Evolutionary conservation across 257 asterid genomes (phyloP), one percentile per base, ranked within the genome.

Genomic region (Penstemon newberryi): DNA sequence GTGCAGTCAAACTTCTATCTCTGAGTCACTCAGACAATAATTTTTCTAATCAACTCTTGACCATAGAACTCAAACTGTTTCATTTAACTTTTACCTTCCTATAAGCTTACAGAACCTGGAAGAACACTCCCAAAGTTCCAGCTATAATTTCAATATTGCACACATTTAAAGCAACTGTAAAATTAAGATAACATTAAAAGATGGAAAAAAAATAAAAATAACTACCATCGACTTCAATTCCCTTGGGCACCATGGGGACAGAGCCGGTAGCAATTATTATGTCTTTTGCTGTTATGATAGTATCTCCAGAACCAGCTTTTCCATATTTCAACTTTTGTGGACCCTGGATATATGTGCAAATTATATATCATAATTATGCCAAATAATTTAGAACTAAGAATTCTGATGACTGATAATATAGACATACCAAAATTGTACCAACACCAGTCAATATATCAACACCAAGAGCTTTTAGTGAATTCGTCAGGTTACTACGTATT

Each of bases 261-360:
- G 98, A 91, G 56, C 98, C 98, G 55, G 96, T 91, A 57, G 98
- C 98, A 81, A 91, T 87, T 63, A 94, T 91, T 63, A 94, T 89
- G 79, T 91, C 87, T 78, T 84, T 94, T 63, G 99, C 96, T 36
- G 96, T 89, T 72, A 91, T 81, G 70, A 74, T 70, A 68, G 87
- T 82, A 77, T 81, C 93, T 25, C 76, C 87, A 52, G 83, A 81
- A 58, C 83, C 90, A 37, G 80, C 83, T 75, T 83, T 86, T 75
- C 95, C 94, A 75, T 46, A 83, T 77, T 89, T 87, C 82, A 94
- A 81, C 80, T 91, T 94, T 76, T 94, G 99, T 49, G 99, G 96
- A 77, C 95, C 96, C 99, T 89, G 87, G 63, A 75, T 52, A 62
- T 36, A 53, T 56, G 60, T 60, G 47, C 59, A 61, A 49, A 71